Conservation (phyloP, 2,329 filamentous ascomycete species). For the Moelleriella libera region DNA sequence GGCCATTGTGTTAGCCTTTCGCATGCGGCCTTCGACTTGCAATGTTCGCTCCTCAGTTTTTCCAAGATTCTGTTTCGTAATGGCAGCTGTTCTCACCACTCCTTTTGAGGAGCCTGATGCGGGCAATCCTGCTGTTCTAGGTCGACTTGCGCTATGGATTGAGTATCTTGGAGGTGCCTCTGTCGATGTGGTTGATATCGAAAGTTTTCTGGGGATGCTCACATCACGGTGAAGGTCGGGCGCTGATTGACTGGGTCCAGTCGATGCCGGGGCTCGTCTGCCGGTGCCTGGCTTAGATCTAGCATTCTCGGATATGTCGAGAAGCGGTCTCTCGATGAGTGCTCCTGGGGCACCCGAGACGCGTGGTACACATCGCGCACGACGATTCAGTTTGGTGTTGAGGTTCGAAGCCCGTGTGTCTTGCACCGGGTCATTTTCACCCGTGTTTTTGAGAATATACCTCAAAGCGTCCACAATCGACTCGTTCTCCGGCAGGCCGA, state of each 20-base stretch:
- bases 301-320: neutral
- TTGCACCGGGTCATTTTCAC: neutral
- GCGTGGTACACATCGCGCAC: neutral
- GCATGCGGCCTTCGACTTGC: neutral
- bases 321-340: neutral
- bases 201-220: neutral
- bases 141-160: neutral
- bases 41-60: neutral
- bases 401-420: neutral
- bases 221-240: neutral
- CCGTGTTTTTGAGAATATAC: constrained; percentile 1
- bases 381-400: neutral
- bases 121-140: neutral
- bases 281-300: neutral
- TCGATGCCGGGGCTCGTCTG: neutral
- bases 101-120: neutral
- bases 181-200: neutral
- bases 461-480: neutral
- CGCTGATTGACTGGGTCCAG: neutral
- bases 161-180: neutral
- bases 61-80: neutral
- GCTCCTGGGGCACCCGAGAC: neutral
- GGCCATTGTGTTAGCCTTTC: neutral
- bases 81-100: neutral
- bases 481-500: neutral